Conservation (phyloP, 257 asterid species). For the Nicotiana benthamiana region DNA sequence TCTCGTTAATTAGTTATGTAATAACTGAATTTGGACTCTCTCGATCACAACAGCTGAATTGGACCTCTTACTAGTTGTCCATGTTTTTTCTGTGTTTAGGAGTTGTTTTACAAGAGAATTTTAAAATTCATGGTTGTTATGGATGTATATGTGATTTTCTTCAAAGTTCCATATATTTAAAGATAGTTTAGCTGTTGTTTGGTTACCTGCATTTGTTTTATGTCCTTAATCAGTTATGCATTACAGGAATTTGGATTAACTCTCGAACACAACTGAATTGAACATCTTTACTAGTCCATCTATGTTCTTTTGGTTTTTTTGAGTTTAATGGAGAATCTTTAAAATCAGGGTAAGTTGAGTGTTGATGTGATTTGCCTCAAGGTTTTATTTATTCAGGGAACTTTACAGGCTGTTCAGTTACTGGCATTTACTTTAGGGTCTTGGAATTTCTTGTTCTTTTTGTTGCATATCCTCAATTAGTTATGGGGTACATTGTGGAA, state of each 20-base stretch:
- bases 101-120: background rate
- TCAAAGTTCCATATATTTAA: background rate
- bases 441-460: too few species aligned
- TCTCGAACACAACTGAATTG: background rate
- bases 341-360: background rate
- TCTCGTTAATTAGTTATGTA: background rate
- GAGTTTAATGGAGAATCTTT: background rate
- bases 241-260: background rate
- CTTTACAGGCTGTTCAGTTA: background rate
- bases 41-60: background rate
- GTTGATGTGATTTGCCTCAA: background rate
- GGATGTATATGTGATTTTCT: background rate
- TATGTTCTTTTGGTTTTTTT: background rate
- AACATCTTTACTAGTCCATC: background rate
- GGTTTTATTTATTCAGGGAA: background rate
- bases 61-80: background rate
- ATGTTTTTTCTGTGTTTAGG: background rate
- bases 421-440: background rate
- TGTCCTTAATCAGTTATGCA: background rate
- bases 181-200: background rate
- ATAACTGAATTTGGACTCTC: background rate
- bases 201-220: background rate
- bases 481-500: background rate
- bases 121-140: background rate
- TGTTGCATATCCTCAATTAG: too few species aligned